phyloP scores from a whole-genome alignment of 2,329 filamentous ascomycete genomes.

The Scedosporium boydii region DNA sequence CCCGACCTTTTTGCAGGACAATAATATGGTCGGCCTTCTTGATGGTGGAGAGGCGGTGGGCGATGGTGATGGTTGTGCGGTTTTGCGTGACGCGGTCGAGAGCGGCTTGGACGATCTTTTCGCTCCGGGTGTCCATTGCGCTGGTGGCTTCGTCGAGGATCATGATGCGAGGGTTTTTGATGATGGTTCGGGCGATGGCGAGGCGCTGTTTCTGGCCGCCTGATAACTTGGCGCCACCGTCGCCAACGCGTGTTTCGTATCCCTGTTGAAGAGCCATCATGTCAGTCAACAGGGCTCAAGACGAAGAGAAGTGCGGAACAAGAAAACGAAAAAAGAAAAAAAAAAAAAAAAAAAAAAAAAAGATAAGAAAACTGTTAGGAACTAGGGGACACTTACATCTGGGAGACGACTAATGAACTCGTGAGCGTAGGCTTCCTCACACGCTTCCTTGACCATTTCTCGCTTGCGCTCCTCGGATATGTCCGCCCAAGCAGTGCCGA shows the following conservation, averaged over 20 bases:
- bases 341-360: not conserved
- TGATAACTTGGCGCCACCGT: slow-evolving; percentile 67
- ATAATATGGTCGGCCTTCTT: slow-evolving; percentile 25
- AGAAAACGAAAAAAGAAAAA: not conserved
- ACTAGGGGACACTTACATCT: slow-evolving; percentile 23
- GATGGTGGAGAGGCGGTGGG: slow-evolving; percentile 16
- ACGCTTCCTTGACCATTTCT: slow-evolving; percentile 53
- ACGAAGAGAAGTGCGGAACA: not conserved
- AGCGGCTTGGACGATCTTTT: slow-evolving; percentile 28
- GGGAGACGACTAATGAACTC: slow-evolving; percentile 60
- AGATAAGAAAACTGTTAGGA: not conserved
- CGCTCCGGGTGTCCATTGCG: slow-evolving; percentile 43
- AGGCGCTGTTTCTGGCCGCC: slow-evolving; percentile 79
- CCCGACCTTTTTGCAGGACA: slow-evolving; percentile 32
- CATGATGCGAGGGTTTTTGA: slow-evolving; percentile 60
- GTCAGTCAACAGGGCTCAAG: slow-evolving; percentile 4
- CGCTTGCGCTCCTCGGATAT: slow-evolving; percentile 27
- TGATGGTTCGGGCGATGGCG: slow-evolving; percentile 66
- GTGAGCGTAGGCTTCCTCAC: slow-evolving; percentile 57
- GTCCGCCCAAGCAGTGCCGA: slow-evolving; percentile 41
- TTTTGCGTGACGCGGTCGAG: slow-evolving; percentile 11
- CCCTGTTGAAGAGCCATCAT: slow-evolving; percentile 29
- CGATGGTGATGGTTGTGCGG: slow-evolving; percentile 15
- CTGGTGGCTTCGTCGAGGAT: slow-evolving; percentile 73
- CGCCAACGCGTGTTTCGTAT: slow-evolving; percentile 67